These are phyloP conservation scores for Incumbomyces lentus DNA, from an alignment of 2,329 filamentous ascomycete genomes.

Conservation along the genomic window DNA sequence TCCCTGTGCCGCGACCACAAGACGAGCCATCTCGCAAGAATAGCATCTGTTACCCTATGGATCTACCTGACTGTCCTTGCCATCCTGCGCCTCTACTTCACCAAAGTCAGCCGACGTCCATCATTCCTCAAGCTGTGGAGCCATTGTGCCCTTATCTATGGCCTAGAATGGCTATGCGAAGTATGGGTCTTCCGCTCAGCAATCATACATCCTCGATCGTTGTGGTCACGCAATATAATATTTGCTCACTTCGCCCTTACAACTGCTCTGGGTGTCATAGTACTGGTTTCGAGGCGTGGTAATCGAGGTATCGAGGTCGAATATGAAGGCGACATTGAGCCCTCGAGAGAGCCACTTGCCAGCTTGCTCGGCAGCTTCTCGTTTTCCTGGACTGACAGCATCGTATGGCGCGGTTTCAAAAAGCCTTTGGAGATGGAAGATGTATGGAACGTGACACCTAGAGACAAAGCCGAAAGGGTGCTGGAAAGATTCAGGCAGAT, in stretches of 20 bases:
- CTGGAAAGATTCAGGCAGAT: slow-evolving; percentile 74
- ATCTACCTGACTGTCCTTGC: slow-evolving; percentile 67
- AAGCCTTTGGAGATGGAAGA: slow-evolving; percentile 70
- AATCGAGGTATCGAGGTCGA: slow-evolving; percentile 83
- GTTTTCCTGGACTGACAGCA: slow-evolving; percentile 81
- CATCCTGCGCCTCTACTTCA: slow-evolving; percentile 57
- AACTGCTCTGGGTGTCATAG: slow-evolving; percentile 63
- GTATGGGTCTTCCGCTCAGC: slow-evolving; percentile 74
- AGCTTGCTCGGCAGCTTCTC: slow-evolving; percentile 80
- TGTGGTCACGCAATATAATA: slow-evolving; percentile 51
- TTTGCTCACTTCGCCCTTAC: slow-evolving; percentile 66
- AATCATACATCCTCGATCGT: slow-evolving; percentile 64
- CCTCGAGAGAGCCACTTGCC: slow-evolving; percentile 74
- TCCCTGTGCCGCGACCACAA: slow-evolving; percentile 53
- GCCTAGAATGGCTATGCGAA: slow-evolving; percentile 67
- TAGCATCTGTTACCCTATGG: slow-evolving; percentile 63
- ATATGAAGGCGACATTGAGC: slow-evolving; percentile 79
- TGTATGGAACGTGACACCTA: slow-evolving; percentile 84
- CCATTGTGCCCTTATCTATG: slow-evolving; percentile 79
- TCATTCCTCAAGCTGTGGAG: slow-evolving; percentile 73
- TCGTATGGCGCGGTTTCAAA: slow-evolving; percentile 82
- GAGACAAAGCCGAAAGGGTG: slow-evolving; percentile 75
- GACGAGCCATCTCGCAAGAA: slow-evolving; percentile 35
- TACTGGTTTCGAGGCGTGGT: slow-evolving; percentile 75
- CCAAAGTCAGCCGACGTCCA: slow-evolving; percentile 51